Conservation (phyloP, 805 yeast genomes). For the Yarrowia sp. region DNA sequence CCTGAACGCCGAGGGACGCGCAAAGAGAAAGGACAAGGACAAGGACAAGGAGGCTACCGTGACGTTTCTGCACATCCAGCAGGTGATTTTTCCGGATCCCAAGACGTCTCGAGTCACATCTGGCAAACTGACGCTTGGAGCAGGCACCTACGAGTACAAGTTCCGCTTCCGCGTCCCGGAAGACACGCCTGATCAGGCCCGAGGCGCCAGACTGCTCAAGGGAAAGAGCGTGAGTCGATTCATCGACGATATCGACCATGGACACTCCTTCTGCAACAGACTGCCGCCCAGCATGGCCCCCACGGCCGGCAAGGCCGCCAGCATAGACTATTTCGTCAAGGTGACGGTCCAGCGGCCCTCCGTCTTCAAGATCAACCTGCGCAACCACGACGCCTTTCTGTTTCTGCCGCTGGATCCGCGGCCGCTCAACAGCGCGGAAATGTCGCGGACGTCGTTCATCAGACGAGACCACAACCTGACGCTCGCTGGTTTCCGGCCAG, state of each 20-base stretch:
- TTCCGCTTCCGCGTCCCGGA: constrained; percentile 40
- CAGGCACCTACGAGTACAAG: constrained; percentile 40
- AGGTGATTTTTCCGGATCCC: constrained; percentile 41
- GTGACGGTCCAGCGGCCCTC: constrained; percentile 58
- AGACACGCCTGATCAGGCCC: constrained; percentile 28
- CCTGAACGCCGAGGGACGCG: constrained; percentile 33
- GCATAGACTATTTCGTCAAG: constrained; percentile 54
- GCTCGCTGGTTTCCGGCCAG: constrained; percentile 26
- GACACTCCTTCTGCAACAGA: constrained; percentile 14
- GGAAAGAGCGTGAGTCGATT: constrained; percentile 21
- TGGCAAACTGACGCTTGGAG: constrained; percentile 38
- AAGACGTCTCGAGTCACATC: constrained; percentile 31
- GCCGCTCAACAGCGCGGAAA: constrained; percentile 31
- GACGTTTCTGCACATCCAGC: constrained; percentile 35
- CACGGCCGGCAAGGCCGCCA: constrained; percentile 34
- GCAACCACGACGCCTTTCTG: constrained; percentile 50
- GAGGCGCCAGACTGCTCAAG: constrained; percentile 18
- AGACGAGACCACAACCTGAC: constrained; percentile 37
- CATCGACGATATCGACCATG: constrained; percentile 8
- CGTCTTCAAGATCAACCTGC: constrained; percentile 47
- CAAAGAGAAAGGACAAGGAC: constrained; percentile 31
- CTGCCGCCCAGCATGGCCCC: constrained; percentile 39
- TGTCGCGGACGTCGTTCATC: constrained; percentile 42
- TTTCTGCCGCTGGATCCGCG: constrained; percentile 48
- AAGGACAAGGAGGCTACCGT: constrained; percentile 30